A percentile compares a stretch with the other conserved stretches of the same genome.
These are phyloP conservation scores for Podila epigama DNA, from an alignment of 192 early-diverging fungal species.

Conservation along the genomic window DNA sequence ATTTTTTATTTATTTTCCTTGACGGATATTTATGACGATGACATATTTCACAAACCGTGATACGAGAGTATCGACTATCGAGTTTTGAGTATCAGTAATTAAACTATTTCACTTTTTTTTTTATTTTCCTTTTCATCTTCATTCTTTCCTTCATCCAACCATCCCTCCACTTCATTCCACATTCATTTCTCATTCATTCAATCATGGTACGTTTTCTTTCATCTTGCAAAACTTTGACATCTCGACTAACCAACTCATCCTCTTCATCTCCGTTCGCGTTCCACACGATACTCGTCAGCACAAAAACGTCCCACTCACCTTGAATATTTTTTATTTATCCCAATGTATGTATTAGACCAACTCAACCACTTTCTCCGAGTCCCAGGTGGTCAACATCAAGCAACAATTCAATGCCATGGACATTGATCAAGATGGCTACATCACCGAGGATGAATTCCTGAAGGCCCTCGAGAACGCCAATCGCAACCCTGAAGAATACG, in stretches of 20 bases:
- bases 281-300: not conserved
- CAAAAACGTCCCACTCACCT: too few species aligned
- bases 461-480: slow-evolving; percentile 49
- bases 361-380: slow-evolving; percentile 9
- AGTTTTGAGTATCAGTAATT: too few species aligned
- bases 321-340: too few species aligned
- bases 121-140: not conserved
- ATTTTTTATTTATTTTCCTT: too few species aligned
- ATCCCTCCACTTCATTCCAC: not conserved
- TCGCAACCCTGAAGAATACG: slow-evolving; percentile 68
- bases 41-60: too few species aligned
- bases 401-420: slow-evolving; percentile 51
- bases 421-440: slow-evolving; percentile 46
- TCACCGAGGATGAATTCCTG: slow-evolving; percentile 43
- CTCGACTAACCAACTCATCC: not conserved
- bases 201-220: not conserved
- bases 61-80: too few species aligned
- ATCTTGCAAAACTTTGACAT: too few species aligned
- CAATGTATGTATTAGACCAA: too few species aligned
- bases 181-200: too few species aligned
- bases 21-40: not conserved
- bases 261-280: not conserved
- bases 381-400: slow-evolving; percentile 33
- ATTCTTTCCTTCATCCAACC: not conserved
- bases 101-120: not conserved